Percentiles rank a stretch among this genome's conserved stretches.
Evolutionary conservation across 1,139 yeast genomes (phyloP).

Genomic region (Schwanniomyces etchellsii): DNA sequence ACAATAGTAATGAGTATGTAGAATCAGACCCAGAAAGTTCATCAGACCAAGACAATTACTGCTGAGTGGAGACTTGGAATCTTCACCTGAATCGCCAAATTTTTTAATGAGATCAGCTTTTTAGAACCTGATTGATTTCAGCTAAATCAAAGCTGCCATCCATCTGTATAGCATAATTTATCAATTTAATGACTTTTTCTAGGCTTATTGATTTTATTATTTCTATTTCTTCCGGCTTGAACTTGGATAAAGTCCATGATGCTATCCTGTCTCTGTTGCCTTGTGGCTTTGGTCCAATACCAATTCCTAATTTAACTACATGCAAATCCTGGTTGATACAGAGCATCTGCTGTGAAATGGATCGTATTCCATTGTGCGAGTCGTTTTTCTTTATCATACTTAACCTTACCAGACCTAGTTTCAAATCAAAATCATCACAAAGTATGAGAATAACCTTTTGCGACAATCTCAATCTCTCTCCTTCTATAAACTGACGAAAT

Average conservation of each 20-base stretch:
- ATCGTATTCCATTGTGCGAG: conserved; percentile 37
- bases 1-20: too few species aligned
- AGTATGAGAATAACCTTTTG: conserved; percentile 19
- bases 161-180: too few species aligned
- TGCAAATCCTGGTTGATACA: conserved; percentile 5
- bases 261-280: conserved; percentile 32
- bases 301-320: conserved; percentile 32
- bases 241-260: conserved; percentile 33
- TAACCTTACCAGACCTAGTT: conserved; percentile 24
- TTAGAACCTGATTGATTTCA: too few species aligned
- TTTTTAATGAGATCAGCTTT: too few species aligned
- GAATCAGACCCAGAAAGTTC: too few species aligned
- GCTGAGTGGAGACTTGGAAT: too few species aligned
- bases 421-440: conserved; percentile 37
- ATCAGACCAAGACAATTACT: too few species aligned
- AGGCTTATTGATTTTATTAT: conserved; percentile 12
- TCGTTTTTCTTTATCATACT: conserved; percentile 28
- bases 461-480: conserved; percentile 13
- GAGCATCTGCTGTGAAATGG: conserved; percentile 12
- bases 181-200: too few species aligned
- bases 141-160: too few species aligned
- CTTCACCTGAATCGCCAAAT: too few species aligned
- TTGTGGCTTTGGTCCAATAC: conserved; percentile 43
- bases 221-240: conserved; percentile 16
- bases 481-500: conserved; percentile 18